These are phyloP conservation scores for Symbiodinium pilosum DNA, from an alignment of 73 alveolate genomes.

Conservation along the genomic window DNA sequence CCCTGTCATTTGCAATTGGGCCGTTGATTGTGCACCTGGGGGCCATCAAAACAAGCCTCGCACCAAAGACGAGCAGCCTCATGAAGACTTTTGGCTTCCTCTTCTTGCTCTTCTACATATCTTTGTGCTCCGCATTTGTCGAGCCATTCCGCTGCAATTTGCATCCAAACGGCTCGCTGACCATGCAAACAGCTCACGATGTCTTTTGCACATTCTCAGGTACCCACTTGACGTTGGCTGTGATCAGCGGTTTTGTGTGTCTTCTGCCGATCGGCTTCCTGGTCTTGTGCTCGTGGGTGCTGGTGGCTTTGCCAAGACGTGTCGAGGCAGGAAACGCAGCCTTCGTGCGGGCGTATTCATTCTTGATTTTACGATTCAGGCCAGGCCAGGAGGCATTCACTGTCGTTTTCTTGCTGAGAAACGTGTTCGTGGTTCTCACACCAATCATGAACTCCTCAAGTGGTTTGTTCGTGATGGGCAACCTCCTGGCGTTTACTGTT, in stretches of 20 bases:
- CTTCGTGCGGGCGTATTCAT: constrained; percentile 13
- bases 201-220: constrained; percentile 21
- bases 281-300: constrained; percentile 14
- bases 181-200: background rate
- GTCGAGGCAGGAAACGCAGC: background rate
- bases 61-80: background rate
- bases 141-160: constrained; percentile 24
- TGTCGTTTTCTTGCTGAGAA: constrained; percentile 42
- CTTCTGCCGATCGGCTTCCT: constrained; percentile 12
- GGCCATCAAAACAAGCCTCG: background rate
- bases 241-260: constrained; percentile 3
- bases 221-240: background rate
- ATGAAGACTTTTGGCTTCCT: constrained; percentile 11
- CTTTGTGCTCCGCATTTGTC: constrained; percentile 24
- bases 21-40: constrained; percentile 1
- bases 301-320: constrained; percentile 24
- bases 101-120: constrained; percentile 22
- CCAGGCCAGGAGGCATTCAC: constrained; percentile 49
- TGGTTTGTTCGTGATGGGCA: constrained; percentile 21
- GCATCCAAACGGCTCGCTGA: constrained; percentile 23
- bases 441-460: background rate
- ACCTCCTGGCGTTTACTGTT: constrained; percentile 2
- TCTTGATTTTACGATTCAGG: constrained; percentile 1
- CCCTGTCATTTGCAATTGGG: constrained; percentile 10
- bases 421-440: constrained; percentile 12